Base-by-base conservation (phyloP, 2,329 filamentous ascomycete genomes). In the Lojkania enalia region DNA sequence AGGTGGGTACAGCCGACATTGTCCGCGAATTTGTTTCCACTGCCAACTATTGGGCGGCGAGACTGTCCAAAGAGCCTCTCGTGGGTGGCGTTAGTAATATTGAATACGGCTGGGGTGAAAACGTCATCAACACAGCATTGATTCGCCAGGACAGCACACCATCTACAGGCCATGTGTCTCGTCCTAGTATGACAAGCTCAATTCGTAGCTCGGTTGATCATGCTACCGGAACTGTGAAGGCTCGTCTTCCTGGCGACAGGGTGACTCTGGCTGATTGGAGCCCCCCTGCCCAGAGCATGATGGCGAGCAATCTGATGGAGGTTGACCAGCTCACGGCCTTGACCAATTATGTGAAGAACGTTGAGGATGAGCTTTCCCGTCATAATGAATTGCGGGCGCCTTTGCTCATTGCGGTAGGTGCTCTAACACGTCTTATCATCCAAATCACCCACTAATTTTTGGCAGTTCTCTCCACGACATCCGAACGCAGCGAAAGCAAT, bases 1-100 rank as follows among this genome's bases (percentile, higher is more conserved):
- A 97, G 63, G 94, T 94, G 37, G 94, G 94, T 44, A 99, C 94
- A 1, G 84, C 89, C 0, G 94, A 99, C 59, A 96, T 97, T 60
- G 88, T 91, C 58, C 87, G 87, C 57, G 94, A 99, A 67, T 99
- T 96, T 61, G 91, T 97, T 40, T 86, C 83, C 14, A 95, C 91
- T 1, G 90, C 89, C 60, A 99, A 99, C 71, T 99, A 97, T 72
- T 99, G 94, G 94, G 94, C 90, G 63, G 92, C 94, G 2, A 83
- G 94, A 39, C 78, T 97, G 21, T 96, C 90, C 62, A 96, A 95
- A 51, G 90, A 97, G 64, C 94, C 94, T 2, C 76, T 99, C 21
- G 82, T 92, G 23, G 94, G 94, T 45, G 92, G 91, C 44, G 88
- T 99, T 57, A 95, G 89, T 71, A 99, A 96, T 67, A 87, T 97